phyloP scores from a whole-genome alignment of 2,329 filamentous ascomycete genomes.

The Davidsoniella eucalypti region DNA sequence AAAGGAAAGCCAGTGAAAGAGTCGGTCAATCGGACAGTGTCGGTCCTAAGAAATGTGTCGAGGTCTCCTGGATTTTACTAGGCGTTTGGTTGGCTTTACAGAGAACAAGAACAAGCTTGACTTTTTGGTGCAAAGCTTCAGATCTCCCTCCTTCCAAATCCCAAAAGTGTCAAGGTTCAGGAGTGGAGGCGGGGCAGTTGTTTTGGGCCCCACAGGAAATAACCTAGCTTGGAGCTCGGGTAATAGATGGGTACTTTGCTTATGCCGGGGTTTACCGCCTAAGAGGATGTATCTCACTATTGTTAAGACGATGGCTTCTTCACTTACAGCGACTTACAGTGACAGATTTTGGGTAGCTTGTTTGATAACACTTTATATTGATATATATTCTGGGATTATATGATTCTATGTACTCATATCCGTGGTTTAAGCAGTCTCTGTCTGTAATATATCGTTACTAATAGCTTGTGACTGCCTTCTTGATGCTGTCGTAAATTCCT shows the following conservation, averaged over 20 bases:
- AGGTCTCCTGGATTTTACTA: conserved; percentile 1
- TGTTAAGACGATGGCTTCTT: too few relatives aligned
- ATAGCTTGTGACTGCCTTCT: conserved; percentile 48
- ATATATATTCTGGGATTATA: background rate
- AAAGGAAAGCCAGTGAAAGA: background rate
- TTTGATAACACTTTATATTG: too few relatives aligned
- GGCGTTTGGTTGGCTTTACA: background rate
- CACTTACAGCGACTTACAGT: too few relatives aligned
- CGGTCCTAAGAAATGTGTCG: background rate
- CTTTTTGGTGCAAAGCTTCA: background rate
- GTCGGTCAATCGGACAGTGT: background rate
- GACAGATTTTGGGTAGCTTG: too few relatives aligned
- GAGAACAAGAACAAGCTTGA: background rate
- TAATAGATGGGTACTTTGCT: too few relatives aligned
- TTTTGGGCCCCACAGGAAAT: background rate
- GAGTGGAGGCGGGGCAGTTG: conserved; percentile 7
- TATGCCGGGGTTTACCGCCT: too few relatives aligned
- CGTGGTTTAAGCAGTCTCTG: background rate
- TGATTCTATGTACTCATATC: background rate
- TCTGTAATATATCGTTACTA: background rate
- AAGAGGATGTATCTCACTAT: too few relatives aligned
- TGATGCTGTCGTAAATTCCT: conserved; percentile 31
- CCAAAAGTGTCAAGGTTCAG: background rate
- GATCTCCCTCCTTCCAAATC: background rate
- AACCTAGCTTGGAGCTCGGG: too few relatives aligned